phyloP scores from a whole-genome alignment of 805 yeast species.

The Pachysolen tannophilus region DNA sequence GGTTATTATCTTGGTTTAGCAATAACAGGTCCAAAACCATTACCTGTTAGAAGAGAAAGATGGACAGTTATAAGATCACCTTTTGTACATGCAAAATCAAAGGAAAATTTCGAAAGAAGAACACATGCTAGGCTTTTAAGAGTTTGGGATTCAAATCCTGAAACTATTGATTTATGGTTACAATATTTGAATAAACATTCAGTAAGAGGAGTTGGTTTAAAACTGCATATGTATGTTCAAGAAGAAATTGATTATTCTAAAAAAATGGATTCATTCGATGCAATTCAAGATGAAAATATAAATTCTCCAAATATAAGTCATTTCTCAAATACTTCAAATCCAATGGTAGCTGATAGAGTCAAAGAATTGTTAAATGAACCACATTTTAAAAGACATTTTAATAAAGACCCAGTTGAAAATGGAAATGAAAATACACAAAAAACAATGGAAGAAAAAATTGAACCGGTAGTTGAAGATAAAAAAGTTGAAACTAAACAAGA shows the following conservation, averaged over 20 bases:
- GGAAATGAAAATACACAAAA: too few species aligned
- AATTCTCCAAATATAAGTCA: conserved; percentile 18
- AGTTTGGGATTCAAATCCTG: conserved; percentile 82
- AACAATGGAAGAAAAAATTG: conserved; percentile 12
- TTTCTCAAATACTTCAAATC: conserved; percentile 18
- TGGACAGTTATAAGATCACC: conserved; percentile 95
- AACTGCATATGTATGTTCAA: conserved; percentile 54
- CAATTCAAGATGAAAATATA: conserved; percentile 13
- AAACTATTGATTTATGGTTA: conserved; percentile 74
- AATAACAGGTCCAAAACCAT: conserved; percentile 61
- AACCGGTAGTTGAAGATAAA: background rate
- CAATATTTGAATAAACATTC: conserved; percentile 72
- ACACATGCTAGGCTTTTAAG: conserved; percentile 69
- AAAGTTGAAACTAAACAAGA: too few species aligned
- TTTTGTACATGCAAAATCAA: conserved; percentile 88
- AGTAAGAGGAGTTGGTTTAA: conserved; percentile 75
- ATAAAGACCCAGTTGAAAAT: too few species aligned
- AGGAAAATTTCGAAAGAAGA: conserved; percentile 87
- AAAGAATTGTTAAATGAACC: conserved; percentile 65
- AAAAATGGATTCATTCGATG: conserved; percentile 29
- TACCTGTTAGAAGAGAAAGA: conserved; percentile 66
- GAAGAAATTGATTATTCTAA: conserved; percentile 40
- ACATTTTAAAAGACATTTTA: conserved; percentile 51
- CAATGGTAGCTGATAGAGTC: conserved; percentile 58
- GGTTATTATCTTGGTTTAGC: conserved; percentile 91